phyloP scores from a whole-genome alignment of 495 filamentous ascomycete species.

The Choiromyces venosus region DNA sequence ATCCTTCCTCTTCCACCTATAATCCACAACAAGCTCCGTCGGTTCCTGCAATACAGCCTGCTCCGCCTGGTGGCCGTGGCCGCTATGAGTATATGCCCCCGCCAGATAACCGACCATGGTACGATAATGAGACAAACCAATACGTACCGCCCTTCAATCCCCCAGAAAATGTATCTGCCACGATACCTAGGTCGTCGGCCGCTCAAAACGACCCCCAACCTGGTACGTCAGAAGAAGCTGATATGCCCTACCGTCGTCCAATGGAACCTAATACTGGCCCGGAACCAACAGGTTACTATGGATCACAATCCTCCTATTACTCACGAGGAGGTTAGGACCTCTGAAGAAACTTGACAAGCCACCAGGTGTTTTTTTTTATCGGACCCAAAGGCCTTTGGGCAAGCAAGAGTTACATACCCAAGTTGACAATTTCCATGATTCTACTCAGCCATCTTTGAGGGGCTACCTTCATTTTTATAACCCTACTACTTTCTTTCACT shows the following conservation, averaged over 20 bases:
- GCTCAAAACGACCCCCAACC: not conserved
- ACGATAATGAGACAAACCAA: constrained; percentile 17
- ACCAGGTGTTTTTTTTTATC: not conserved
- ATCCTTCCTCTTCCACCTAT: not conserved
- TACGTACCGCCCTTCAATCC: constrained; percentile 17
- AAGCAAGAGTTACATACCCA: not conserved
- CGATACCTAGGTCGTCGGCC: not conserved
- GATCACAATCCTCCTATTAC: not conserved
- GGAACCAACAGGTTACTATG: not conserved
- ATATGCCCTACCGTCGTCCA: not conserved
- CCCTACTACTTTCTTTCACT: not conserved
- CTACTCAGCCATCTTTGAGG: not conserved
- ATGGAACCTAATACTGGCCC: not conserved
- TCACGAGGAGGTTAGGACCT: not conserved
- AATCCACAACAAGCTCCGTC: not conserved
- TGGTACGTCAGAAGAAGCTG: not conserved
- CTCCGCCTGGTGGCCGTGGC: not conserved
- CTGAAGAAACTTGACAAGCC: not conserved
- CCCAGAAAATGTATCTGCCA: not conserved
- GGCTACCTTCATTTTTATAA: not conserved
- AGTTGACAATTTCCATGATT: constrained; percentile 1
- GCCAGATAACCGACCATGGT: constrained; percentile 19
- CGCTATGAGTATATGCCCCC: constrained; percentile 11
- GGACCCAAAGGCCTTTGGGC: not conserved
- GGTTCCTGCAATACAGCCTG: not conserved